phyloP scores from a whole-genome alignment of 192 early-diverging fungal genomes.

The Coemansia sp. region DNA sequence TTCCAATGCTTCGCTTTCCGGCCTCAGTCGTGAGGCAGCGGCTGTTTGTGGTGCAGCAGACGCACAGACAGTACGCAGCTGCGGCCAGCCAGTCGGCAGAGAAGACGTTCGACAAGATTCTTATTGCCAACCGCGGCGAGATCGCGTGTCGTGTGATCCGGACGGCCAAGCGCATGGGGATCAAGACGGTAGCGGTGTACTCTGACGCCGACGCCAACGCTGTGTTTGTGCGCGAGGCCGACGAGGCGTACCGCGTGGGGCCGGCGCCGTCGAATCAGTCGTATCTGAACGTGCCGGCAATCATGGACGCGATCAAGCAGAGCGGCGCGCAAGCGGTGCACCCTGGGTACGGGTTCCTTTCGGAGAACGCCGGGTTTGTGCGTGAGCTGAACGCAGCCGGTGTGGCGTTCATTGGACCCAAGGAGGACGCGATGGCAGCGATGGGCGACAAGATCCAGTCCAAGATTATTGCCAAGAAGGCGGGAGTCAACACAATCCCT shows the following conservation, averaged over 20 bases:
- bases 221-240: slow-evolving; percentile 83
- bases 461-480: slow-evolving; percentile 69
- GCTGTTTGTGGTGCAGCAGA: background rate
- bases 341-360: slow-evolving; percentile 93
- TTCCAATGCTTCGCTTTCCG: background rate
- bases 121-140: slow-evolving; percentile 95
- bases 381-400: slow-evolving; percentile 68
- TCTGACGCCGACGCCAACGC: slow-evolving; percentile 87
- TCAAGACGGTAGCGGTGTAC: slow-evolving; percentile 92
- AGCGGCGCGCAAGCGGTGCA: slow-evolving; percentile 91
- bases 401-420: slow-evolving; percentile 73
- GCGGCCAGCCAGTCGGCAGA: slow-evolving; percentile 2
- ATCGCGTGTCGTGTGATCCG: slow-evolving; percentile 92
- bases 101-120: slow-evolving; percentile 78
- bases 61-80: background rate
- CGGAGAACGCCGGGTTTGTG: slow-evolving; percentile 87
- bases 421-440: slow-evolving; percentile 63
- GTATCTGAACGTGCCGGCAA: slow-evolving; percentile 79
- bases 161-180: slow-evolving; percentile 89
- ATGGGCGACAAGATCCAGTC: slow-evolving; percentile 84
- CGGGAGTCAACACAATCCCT: slow-evolving; percentile 77
- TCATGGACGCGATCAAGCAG: slow-evolving; percentile 69
- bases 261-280: slow-evolving; percentile 74
- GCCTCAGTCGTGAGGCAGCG: background rate
- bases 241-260: slow-evolving; percentile 82